Evolutionary conservation across 1,139 yeast species (phyloP), one percentile per base, ranked within the genome.

Genomic region (Geotrichum klebahnii): DNA sequence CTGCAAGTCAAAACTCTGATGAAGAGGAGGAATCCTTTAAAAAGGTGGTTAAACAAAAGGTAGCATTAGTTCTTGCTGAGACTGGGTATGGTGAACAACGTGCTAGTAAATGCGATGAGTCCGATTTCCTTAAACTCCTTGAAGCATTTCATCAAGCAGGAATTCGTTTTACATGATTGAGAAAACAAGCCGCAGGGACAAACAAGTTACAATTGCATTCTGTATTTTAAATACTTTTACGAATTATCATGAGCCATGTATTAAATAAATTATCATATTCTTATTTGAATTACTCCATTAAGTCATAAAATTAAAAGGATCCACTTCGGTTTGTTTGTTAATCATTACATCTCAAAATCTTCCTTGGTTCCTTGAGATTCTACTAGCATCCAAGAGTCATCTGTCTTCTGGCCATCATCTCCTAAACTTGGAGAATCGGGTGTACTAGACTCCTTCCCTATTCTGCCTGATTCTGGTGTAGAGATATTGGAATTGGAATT

Each of bases 101-200:
- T 73, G 84, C 97, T 3, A 86, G 95, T 37, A 92, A 92, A 67
- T 79, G 95, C 70, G 97, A 89, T 65, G 97, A 92, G 70, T 85
- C 92, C 28, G 97, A 92, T 66, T 92, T 92, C 69, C 74, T 92
- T 62, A 84, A 81, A 63, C 72, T 92, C 48, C 72, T 92, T 53
- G 88, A 84, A 61, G 97, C 96, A 8, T 92, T 92, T 75, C 97
- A 92, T 70, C 92, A 89, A 69, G 96, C 86, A 46, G 97, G 97
- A 46, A 85, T 92, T 54, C 97, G 90, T 67, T 92, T 92, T 72
- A 20, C 40, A 3, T 9, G 37, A 3, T 17, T 32, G 29, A 23
- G 33, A n/a, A 23, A 24, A 12, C n/a, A 26, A 6, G 42, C 26
- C 5, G 20, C 23, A n/a, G n/a, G n/a, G n/a, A n/a, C n/a, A n/a